Base-by-base conservation (phyloP, 1,139 yeast species). In the Pichia sp. region DNA sequence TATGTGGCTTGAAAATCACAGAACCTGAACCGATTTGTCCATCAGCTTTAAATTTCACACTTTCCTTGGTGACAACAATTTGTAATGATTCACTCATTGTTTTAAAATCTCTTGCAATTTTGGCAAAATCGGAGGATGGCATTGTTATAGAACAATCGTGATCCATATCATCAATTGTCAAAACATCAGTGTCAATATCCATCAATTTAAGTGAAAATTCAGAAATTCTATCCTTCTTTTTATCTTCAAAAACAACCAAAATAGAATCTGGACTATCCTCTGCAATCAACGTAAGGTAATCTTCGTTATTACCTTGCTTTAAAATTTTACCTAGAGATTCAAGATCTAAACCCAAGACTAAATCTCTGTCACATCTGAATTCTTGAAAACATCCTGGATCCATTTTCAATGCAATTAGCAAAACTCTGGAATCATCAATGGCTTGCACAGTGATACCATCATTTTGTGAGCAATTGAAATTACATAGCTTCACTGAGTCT, bases 101-200 rank as follows among this genome's bases (percentile, higher is more conserved):
- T 58, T 78, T 77, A 70, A 92, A 75, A 64, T 92, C 98, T 59
- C 95, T 81, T 51, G 90, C 86, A 56, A 86, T 82, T 65, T 90
- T 87, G 61, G 94, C 81, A 66, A 92, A 87, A 58, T 92, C 97
- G 33, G 75, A 56, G 35, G 96, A 74, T 49, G 97, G 96, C 86
- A 92, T 78, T 51, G 85, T 80, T 56, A 92, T 75, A 52, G 85
- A 82, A 43, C 95, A 80, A 60, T 86, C 94, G 65, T 85, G 85
- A 53, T 87, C 95, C 79, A 88, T 81, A 57, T 88, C 97, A 57
- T 95, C 98, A 62, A 92, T 86, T 58, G 86, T 83, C 61, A 92
- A 77, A 69, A 86, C 87, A 62, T 92, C 97, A 52, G 95, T 86
- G 64, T 92, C 98, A 57, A 92, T 87, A 62, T 92, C 95, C 96